Evolutionary conservation across 768 basidiomycete genomes (phyloP).

Genomic region (Xerocomellus intermedius): DNA sequence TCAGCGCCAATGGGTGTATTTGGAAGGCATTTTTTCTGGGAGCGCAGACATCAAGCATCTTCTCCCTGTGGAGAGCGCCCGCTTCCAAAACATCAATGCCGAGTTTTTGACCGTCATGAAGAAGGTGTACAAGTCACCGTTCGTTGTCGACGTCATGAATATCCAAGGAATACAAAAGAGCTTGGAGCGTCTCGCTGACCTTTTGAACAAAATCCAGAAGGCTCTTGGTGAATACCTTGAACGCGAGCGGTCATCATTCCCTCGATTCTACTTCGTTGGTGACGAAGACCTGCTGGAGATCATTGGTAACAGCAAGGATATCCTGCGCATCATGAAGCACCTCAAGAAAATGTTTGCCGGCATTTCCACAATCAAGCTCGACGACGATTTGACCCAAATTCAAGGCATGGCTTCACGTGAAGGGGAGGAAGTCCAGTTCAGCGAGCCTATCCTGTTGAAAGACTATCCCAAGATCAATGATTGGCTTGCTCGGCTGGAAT

Average conservation of each 20-base stretch:
- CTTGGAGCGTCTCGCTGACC: slow-evolving; percentile 91
- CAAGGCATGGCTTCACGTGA: slow-evolving; percentile 94
- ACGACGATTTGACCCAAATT: slow-evolving; percentile 85
- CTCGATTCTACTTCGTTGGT: slow-evolving; percentile 99
- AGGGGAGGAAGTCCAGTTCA: slow-evolving; percentile 89
- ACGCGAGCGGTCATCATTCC: slow-evolving; percentile 95
- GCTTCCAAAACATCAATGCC: slow-evolving; percentile 97
- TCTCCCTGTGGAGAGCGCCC: slow-evolving; percentile 93
- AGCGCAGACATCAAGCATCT: slow-evolving; percentile 99
- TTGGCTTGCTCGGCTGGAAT: slow-evolving; percentile 91
- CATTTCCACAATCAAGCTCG: slow-evolving; percentile 82
- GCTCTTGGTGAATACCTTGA: slow-evolving; percentile 98
- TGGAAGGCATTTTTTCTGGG: slow-evolving; percentile 99
- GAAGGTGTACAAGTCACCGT: slow-evolving; percentile 99
- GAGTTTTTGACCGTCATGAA: slow-evolving; percentile 99
- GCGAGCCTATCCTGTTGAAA: slow-evolving; percentile 79
- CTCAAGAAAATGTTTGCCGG: slow-evolving; percentile 99
- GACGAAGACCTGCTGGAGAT: slow-evolving; percentile 99
- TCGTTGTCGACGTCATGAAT: slow-evolving; percentile 95
- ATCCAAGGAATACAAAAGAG: slow-evolving; percentile 96
- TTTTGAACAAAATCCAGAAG: slow-evolving; percentile 98
- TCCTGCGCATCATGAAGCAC: slow-evolving; percentile 97
- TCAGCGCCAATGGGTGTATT: slow-evolving; percentile 98
- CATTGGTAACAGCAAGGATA: slow-evolving; percentile 99
- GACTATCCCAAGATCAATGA: slow-evolving; percentile 98